phyloP scores from a whole-genome alignment of 2,329 filamentous ascomycete species.

The Hymenoscyphus linearis region DNA sequence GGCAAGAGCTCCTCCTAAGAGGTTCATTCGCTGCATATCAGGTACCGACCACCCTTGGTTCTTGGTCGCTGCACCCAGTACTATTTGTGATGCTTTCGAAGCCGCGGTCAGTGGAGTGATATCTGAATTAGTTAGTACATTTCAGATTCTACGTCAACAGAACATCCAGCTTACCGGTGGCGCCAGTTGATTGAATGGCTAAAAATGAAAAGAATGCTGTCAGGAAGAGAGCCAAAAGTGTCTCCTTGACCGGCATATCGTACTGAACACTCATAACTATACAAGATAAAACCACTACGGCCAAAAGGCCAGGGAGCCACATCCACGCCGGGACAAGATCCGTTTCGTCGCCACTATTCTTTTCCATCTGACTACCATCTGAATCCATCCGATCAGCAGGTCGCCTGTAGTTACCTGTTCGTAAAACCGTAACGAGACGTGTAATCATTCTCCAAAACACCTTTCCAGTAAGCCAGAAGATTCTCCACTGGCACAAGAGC shows the following conservation, averaged over 20 bases:
- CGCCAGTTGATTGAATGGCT: slow-evolving; percentile 3
- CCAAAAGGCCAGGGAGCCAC: slow-evolving; percentile 1
- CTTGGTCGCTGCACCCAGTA: neutral
- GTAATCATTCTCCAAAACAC: neutral
- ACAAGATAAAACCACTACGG: neutral
- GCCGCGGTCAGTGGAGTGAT: slow-evolving; percentile 3
- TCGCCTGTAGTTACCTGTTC: neutral
- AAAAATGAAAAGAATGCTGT: slow-evolving; percentile 1
- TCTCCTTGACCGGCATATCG: neutral
- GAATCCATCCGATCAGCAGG: neutral
- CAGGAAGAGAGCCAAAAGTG: neutral
- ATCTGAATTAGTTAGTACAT: neutral
- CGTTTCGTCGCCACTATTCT: neutral
- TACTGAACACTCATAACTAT: slow-evolving; percentile 2
- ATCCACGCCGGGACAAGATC: neutral
- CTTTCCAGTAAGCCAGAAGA: slow-evolving; percentile 2
- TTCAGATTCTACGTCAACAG: too few species aligned
- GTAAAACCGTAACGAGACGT: neutral
- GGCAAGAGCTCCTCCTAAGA: neutral
- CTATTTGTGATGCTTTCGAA: neutral
- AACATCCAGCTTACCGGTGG: neutral
- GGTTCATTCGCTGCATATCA: slow-evolving; percentile 1
- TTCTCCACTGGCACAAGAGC: slow-evolving; percentile 1
- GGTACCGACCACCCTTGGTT: slow-evolving; percentile 1
- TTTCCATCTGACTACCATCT: neutral